Base-by-base conservation (phyloP, 164 flowering plant species). In the Aristolochia californica region DNA sequence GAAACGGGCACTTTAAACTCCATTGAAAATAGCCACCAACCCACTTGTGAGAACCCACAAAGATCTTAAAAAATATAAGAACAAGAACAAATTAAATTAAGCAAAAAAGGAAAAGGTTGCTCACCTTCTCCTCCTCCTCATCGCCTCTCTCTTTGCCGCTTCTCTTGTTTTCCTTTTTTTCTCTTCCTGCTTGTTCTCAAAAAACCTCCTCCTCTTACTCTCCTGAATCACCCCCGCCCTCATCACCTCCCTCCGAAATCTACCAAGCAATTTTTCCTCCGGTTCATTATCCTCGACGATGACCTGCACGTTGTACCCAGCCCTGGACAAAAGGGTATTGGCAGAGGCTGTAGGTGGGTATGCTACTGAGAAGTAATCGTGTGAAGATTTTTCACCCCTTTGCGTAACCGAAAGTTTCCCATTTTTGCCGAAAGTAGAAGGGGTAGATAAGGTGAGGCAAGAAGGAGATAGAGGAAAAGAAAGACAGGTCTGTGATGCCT, bases 141-240 rank as follows among this genome's bases (percentile, higher is more conserved):
- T 12, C 5, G 40, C 40, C 10, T 34, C 40, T 7, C 94, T 84
- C 72, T 63, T 77, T 22, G 83, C 85, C 45, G 89, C 94, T 45
- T 86, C 89, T 27, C 84, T 78, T 1, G 74, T 21, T 76, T 64
- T 80, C 52, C 94, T 70, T 69, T 86, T 83, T 79, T 68, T 75
- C 78, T 78, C 70, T 5, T 83, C 94, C 71, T 79, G 84, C 62
- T 61, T 72, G 62, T 74, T 82, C 84, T 86, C 94, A 26, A 57
- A 72, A 60, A 52, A 82, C 62, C 77, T 65, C 48, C 89, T 66
- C 28, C 87, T 66, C 79, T 66, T 78, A 53, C 77, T 67, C 72
- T 86, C 94, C 61, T 82, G 89, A 48, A 83, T 76, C 13, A 86
- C 72, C 5, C 90, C 90, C 38, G 84, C 83, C 50, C 68, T 72